phyloP scores from a whole-genome alignment of 169 alveolate genomes.

The Eimeria necatrix region DNA sequence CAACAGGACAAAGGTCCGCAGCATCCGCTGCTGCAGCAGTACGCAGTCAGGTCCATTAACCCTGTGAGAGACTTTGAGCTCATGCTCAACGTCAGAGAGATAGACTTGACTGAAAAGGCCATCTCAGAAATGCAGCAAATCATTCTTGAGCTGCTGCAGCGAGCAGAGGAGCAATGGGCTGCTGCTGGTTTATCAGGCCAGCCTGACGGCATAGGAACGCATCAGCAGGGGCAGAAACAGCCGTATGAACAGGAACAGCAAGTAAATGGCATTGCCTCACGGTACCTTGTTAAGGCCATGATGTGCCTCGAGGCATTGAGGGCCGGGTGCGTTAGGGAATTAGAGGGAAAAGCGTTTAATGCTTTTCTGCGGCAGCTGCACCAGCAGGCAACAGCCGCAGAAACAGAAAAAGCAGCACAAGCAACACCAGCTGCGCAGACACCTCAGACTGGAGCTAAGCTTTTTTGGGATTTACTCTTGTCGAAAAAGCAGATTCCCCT shows the following conservation, averaged over 20 bases:
- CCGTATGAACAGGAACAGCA: background rate
- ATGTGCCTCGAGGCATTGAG: constrained; percentile 54
- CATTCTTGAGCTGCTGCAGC: constrained; percentile 1
- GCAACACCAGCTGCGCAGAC: background rate
- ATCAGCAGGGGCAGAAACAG: background rate
- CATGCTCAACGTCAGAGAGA: constrained; percentile 28
- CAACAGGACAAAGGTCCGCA: background rate
- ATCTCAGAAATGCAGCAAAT: constrained; percentile 46
- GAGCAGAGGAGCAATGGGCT: background rate
- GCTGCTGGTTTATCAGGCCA: background rate
- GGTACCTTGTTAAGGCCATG: constrained; percentile 44
- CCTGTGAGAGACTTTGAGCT: constrained; percentile 54
- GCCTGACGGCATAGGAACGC: background rate
- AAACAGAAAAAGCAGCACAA: background rate
- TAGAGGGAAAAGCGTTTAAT: constrained; percentile 56
- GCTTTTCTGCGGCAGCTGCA: constrained; percentile 37
- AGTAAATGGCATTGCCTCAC: background rate
- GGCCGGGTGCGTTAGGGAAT: constrained; percentile 50
- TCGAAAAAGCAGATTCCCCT: background rate
- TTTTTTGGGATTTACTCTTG: background rate
- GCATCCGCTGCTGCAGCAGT: background rate
- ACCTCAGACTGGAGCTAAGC: background rate
- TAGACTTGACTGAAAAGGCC: constrained; percentile 46
- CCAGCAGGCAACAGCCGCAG: background rate
- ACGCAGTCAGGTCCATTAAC: constrained; percentile 16